Base-by-base conservation (phyloP, 371 early-diverging fungal species). In the Massospora cicadina region DNA sequence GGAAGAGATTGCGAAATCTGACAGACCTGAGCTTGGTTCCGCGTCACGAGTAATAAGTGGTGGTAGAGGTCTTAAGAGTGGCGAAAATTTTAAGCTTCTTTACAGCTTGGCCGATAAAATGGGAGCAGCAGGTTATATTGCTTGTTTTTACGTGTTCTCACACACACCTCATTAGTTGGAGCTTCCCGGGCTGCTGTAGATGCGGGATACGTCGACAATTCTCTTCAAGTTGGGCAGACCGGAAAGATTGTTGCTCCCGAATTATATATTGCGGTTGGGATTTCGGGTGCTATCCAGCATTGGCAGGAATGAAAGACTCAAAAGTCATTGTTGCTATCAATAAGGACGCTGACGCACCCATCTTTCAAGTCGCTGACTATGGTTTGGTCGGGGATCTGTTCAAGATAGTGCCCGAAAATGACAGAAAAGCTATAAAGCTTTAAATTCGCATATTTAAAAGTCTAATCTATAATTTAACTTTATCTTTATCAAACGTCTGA, bases 271-370 rank as follows among this genome's bases (percentile, higher is more conserved):
- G 98, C 92, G 68, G 89, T 94, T 68, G 93, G 85, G 69, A 94
- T 98, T 65, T 93, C 93, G 23, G 98, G 98, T 63, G 98, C 96
- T 63, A 98, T 98, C 71, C 91, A 91, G 84, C 95, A 95, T 72
- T 97, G 77, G 95, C 95, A 56, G 98, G 98, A 72, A 97, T 97
- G 98, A 98, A 98, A 81, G 98, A 98, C 70, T 87, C 88, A 76
- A 98, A 98, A 81, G 86, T 86, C 58, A 98, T 98, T 77, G 96
- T 95, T 33, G 91, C 95, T 63, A 95, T 98, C 75, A 98, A 98
- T 86, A 95, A 92, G 81, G 98, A 98, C 71, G 83, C 93, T 29
- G 98, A 98, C 68, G 94, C 94, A 31, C 96, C 98, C 63, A 98
- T 98, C 65, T 96, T 98, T 88, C 93, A 93, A 78, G 83, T 97